A percentile compares a stretch with the other conserved stretches of the same genome.
Evolutionary conservation across 1,139 yeast species (phyloP).

Genomic region (Dujonia santamariae): DNA sequence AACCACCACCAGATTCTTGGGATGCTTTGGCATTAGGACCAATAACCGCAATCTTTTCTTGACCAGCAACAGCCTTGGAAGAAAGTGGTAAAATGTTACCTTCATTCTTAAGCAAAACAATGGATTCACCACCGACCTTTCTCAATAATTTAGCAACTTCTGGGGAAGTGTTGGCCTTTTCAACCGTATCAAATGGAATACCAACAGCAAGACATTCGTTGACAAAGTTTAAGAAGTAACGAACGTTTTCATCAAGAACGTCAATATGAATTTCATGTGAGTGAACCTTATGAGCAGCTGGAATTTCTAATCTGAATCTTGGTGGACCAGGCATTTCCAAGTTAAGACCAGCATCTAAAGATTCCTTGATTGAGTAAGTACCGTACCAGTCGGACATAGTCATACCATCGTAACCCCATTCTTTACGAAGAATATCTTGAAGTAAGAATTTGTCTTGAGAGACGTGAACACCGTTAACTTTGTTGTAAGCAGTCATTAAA

Average conservation of each 20-base stretch:
- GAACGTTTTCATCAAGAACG: constrained; percentile 42
- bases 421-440: constrained; percentile 30
- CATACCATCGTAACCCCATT: constrained; percentile 41
- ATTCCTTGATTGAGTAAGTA: constrained; percentile 43
- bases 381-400: constrained; percentile 67
- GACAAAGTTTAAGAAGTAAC: constrained; percentile 44
- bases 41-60: constrained; percentile 28
- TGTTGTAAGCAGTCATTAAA: constrained; percentile 61
- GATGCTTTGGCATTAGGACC: constrained; percentile 36
- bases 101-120: constrained; percentile 54
- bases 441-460: constrained; percentile 44
- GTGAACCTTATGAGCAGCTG: too few relatives aligned
- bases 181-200: constrained; percentile 20
- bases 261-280: constrained; percentile 28
- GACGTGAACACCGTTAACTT: constrained; percentile 55
- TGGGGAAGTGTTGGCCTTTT: constrained; percentile 41
- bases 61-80: constrained; percentile 11
- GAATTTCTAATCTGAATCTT: constrained; percentile 45
- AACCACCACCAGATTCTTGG: constrained; percentile 37
- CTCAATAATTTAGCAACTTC: constrained; percentile 44
- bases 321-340: constrained; percentile 67
- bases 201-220: constrained; percentile 32
- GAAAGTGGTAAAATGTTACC: constrained; percentile 36
- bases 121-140: constrained; percentile 47
- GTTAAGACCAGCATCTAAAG: constrained; percentile 56